A percentile compares a stretch with the other conserved stretches of the same genome.
phyloP scores from a whole-genome alignment of 306 rosid species.

The Potentilla sterilis region DNA sequence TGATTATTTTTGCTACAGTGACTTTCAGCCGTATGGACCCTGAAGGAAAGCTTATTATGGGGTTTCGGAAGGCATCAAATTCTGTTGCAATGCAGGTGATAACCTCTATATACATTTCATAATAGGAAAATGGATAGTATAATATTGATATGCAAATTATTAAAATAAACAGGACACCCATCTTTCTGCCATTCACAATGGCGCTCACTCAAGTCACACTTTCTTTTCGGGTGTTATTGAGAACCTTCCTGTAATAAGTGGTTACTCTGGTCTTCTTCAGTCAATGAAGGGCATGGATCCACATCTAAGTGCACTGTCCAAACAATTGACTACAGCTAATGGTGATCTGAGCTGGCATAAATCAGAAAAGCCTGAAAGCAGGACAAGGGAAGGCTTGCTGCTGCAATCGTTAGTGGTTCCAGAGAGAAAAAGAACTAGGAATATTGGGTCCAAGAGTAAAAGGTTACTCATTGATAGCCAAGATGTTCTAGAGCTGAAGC shows the following conservation, averaged over 20 bases:
- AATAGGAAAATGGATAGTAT: slow-evolving; percentile 33
- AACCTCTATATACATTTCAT: slow-evolving; percentile 38
- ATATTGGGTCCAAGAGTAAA: slow-evolving; percentile 92
- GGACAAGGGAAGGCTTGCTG: slow-evolving; percentile 64
- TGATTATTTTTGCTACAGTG: slow-evolving; percentile 44
- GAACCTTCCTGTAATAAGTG: slow-evolving; percentile 90
- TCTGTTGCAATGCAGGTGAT: slow-evolving; percentile 77
- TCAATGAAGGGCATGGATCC: slow-evolving; percentile 78
- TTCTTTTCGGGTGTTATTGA: slow-evolving; percentile 83
- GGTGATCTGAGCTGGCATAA: slow-evolving; percentile 74
- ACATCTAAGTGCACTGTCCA: slow-evolving; percentile 63
- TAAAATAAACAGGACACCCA: slow-evolving; percentile 75
- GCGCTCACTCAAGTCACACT: slow-evolving; percentile 82
- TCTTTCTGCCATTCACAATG: slow-evolving; percentile 70
- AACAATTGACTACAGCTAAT: slow-evolving; percentile 63
- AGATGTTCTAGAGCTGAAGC: slow-evolving; percentile 86
- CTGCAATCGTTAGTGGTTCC: slow-evolving; percentile 64
- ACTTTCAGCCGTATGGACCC: slow-evolving; percentile 99
- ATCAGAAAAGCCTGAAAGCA: slow-evolving; percentile 62
- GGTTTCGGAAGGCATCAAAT: slow-evolving; percentile 84
- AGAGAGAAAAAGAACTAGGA: slow-evolving; percentile 81
- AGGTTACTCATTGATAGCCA: slow-evolving; percentile 94
- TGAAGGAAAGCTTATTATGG: slow-evolving; percentile 97
- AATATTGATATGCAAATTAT: slow-evolving; percentile 43
- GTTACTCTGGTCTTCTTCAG: slow-evolving; percentile 94